phyloP scores from a whole-genome alignment of 306 rosid genomes.

The Quercus aquifolioides region DNA sequence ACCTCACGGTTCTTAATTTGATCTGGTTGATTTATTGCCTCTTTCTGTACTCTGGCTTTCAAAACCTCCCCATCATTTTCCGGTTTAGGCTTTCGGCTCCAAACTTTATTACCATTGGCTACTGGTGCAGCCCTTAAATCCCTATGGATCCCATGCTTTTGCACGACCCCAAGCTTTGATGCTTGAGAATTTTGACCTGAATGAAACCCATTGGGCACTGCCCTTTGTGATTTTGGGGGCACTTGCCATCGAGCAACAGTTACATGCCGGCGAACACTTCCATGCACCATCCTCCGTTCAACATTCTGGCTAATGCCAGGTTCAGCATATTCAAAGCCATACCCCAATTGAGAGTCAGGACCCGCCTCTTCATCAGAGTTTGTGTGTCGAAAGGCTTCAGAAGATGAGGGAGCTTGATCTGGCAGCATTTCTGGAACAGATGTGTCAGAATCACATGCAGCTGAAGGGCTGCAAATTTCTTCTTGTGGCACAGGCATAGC shows the following conservation, averaged over 20 bases:
- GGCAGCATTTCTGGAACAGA: slow-evolving; percentile 23
- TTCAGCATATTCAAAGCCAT: slow-evolving; percentile 26
- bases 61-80: slow-evolving; percentile 39
- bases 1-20: slow-evolving; percentile 50
- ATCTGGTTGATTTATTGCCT: slow-evolving; percentile 30
- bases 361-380: slow-evolving; percentile 37
- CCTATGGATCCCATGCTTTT: slow-evolving; percentile 41
- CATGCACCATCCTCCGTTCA: slow-evolving; percentile 36
- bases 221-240: slow-evolving; percentile 40
- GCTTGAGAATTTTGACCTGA: slow-evolving; percentile 44
- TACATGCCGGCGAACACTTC: slow-evolving; percentile 24
- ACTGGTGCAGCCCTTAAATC: slow-evolving; percentile 36
- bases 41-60: slow-evolving; percentile 35
- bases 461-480: slow-evolving; percentile 43
- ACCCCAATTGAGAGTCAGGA: slow-evolving; percentile 28
- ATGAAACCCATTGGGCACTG: slow-evolving; percentile 32
- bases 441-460: slow-evolving; percentile 30
- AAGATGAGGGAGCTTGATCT: slow-evolving; percentile 31
- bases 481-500: slow-evolving; percentile 25
- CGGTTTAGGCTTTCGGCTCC: slow-evolving; percentile 62
- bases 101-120: slow-evolving; percentile 39
- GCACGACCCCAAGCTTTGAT: slow-evolving; percentile 36
- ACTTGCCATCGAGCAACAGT: slow-evolving; percentile 36
- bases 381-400: slow-evolving; percentile 29
- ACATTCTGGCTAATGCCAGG: slow-evolving; percentile 29